Evolutionary conservation across 2,329 filamentous ascomycete genomes (phyloP).

Genomic region (Aspergillus amoenus): DNA sequence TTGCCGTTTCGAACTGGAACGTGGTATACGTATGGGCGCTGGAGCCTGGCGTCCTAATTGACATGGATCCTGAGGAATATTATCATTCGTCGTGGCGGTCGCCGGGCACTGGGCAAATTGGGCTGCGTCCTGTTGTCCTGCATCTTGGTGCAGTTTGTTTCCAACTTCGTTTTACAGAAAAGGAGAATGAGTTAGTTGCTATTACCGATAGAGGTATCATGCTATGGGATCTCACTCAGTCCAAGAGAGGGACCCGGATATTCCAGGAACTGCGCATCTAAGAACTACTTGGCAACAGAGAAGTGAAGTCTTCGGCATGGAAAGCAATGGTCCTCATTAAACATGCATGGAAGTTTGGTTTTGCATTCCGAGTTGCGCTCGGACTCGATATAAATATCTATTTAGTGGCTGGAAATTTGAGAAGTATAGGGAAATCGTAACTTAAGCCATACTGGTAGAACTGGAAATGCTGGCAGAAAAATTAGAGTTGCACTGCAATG

Average conservation of each 20-base stretch:
- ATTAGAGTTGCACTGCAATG: neutral
- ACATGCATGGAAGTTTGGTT: neutral
- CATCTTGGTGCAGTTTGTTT: conserved; percentile 40
- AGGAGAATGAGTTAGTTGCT: conserved; percentile 40
- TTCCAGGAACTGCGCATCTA: neutral
- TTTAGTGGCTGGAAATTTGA: neutral
- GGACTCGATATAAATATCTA: neutral
- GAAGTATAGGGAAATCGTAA: neutral
- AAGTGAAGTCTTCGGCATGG: neutral
- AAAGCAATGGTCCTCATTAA: too few relatives aligned
- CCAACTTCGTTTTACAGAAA: conserved; percentile 32
- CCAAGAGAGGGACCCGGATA: conserved; percentile 24
- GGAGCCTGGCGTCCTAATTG: conserved; percentile 37
- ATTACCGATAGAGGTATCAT: conserved; percentile 45
- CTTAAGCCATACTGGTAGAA: neutral
- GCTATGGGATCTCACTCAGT: conserved; percentile 36
- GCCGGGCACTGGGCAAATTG: conserved; percentile 20
- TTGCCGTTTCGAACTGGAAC: conserved; percentile 46
- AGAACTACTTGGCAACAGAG: neutral
- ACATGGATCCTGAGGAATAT: conserved; percentile 28
- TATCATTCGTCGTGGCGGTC: conserved; percentile 33
- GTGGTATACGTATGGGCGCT: conserved; percentile 42
- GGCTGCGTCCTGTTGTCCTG: conserved; percentile 35
- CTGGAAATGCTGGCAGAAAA: neutral
- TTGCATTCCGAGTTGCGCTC: neutral